Evolutionary conservation across 345 rosid species (phyloP).

Genomic region (Garcia nutans): DNA sequence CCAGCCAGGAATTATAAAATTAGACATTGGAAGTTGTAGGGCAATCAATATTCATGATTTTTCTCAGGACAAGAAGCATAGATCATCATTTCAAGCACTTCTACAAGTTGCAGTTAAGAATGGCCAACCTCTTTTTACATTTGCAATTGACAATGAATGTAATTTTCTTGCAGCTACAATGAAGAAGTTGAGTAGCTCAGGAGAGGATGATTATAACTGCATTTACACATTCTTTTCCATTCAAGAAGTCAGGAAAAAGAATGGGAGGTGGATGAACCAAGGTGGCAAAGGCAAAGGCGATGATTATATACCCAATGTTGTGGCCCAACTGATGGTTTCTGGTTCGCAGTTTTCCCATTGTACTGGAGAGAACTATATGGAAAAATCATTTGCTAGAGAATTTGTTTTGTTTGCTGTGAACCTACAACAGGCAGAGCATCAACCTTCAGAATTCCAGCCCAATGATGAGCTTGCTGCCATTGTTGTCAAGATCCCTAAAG

Average conservation of each 20-base stretch:
- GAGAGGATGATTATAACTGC: constrained; percentile 53
- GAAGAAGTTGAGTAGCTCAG: constrained; percentile 34
- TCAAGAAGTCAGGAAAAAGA: constrained; percentile 72
- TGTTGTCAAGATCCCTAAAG: constrained; percentile 57
- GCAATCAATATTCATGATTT: constrained; percentile 37
- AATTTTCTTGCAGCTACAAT: constrained; percentile 79
- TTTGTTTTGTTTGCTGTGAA: constrained; percentile 65
- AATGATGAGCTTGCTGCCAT: constrained; percentile 87
- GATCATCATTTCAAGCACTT: constrained; percentile 69
- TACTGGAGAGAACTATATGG: constrained; percentile 26
- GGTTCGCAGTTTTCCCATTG: constrained; percentile 37
- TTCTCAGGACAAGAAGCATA: constrained; percentile 33
- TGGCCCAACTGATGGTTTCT: constrained; percentile 82
- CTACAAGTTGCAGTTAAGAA: constrained; percentile 76
- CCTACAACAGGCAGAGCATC: constrained; percentile 40
- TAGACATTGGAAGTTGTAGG: constrained; percentile 37
- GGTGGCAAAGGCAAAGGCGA: constrained; percentile 57
- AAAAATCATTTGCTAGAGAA: constrained; percentile 50
- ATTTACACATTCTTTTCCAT: constrained; percentile 71
- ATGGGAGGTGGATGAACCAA: constrained; percentile 70
- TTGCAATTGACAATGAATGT: constrained; percentile 73
- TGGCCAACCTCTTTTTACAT: constrained; percentile 78
- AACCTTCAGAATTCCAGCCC: constrained; percentile 48
- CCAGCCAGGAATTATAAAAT: constrained; percentile 43
- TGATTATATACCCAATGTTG: constrained; percentile 61